Evolutionary conservation across 371 early-diverging fungal genomes (phyloP), one percentile per base, ranked within the genome.

Genomic region (Rhizomucor pusillus): DNA sequence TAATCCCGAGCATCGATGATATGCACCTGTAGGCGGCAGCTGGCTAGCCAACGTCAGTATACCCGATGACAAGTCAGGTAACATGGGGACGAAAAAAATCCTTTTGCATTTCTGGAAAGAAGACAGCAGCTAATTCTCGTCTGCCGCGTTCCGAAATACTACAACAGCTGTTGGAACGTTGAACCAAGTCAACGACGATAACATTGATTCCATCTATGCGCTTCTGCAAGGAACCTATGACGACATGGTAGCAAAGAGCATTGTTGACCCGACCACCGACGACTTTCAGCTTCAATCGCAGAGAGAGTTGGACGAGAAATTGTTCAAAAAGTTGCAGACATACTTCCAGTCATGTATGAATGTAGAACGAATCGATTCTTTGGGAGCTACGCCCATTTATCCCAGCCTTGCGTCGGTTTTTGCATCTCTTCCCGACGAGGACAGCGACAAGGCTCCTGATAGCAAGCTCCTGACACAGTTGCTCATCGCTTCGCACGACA

Each of bases 261-360:
- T 16, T 1, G 36, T 36, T 22, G 23, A 35, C 10, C 16, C 34
- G 11, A 13, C 20, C 47, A 25, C 16, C 48, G 19, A 46, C 46
- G 2, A 43, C 33, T 13, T 57, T 60, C 29, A 41, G 50, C 1
- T 54, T 47, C 16, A 55, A 37, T 19, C 36, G 63, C 16, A 45
- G 41, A 13, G 58, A 59, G 6, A 54, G 12, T 14, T 58, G 3
- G 78, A 71, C 33, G 56, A 63, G 29, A 48, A 57, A 14, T 80
- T 73, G 19, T 81, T 82, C 39, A 53, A 61, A 13, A 63, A 74
- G 48, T 22, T 82, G 1, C 65, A 79, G 47, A 43, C 63, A 14
- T 67, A 78, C 1, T 86, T 80, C 43, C 43, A 56, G 16, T 59
- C 80, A 11, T 86, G 86, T 45, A 76, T 80, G 71, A 62, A 86